Evolutionary conservation across 176 grass and related monocot species (phyloP).

Genomic region (Musa schizocarpa): DNA sequence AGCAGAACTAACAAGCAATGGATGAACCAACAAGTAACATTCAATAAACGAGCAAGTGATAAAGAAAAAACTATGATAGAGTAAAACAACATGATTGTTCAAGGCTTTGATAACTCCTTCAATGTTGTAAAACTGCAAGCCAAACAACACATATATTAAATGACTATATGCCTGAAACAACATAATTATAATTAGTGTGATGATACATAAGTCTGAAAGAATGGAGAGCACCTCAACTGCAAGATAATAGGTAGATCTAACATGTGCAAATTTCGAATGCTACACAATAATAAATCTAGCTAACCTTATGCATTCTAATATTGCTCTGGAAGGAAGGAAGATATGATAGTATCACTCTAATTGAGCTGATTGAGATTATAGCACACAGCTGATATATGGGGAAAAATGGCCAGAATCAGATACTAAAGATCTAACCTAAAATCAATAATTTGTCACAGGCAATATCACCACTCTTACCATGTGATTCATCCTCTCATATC

Average conservation of each 20-base stretch:
- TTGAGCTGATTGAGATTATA: background rate
- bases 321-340: background rate
- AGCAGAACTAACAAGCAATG: background rate
- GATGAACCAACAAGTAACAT: background rate
- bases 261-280: background rate
- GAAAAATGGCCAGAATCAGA: constrained; percentile 9
- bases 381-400: background rate
- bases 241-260: background rate
- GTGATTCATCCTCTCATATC: constrained; percentile 36
- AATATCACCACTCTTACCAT: constrained; percentile 9
- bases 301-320: background rate
- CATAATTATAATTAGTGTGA: background rate
- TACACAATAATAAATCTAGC: background rate
- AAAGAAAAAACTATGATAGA: background rate
- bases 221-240: background rate
- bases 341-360: background rate
- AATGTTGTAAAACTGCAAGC: background rate
- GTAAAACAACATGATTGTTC: background rate
- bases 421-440: background rate
- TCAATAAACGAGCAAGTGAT: background rate
- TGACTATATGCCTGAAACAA: background rate
- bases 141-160: background rate
- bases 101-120: background rate
- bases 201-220: background rate
- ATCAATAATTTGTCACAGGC: background rate